These are phyloP conservation scores for Leptomonas pyrrhocoris DNA, from an alignment of 208 protist genomes.

Conservation along the genomic window DNA sequence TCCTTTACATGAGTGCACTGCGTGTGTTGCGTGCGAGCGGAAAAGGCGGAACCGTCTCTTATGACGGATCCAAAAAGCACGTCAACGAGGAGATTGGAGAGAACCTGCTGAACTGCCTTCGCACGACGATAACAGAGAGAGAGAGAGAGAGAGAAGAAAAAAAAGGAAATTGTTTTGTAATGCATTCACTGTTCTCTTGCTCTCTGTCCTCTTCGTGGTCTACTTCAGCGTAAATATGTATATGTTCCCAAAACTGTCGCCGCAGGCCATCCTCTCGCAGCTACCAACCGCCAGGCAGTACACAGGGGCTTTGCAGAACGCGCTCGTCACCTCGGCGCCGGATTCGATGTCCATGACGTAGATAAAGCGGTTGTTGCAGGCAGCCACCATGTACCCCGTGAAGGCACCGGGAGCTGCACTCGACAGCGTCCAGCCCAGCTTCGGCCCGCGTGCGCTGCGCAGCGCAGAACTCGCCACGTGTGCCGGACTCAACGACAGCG, in stretches of 20 bases:
- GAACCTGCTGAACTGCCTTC: no score
- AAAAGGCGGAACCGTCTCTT: no score
- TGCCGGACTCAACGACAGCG: slow-evolving; percentile 51
- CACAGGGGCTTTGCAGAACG: slow-evolving; percentile 87
- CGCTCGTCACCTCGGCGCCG: slow-evolving; percentile 63
- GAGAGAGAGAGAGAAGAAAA: slow-evolving; percentile 5
- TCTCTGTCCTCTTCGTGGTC: background rate
- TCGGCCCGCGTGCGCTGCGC: slow-evolving; percentile 30
- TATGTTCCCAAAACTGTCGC: slow-evolving; percentile 91
- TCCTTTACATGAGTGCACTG: no score
- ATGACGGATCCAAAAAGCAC: no score
- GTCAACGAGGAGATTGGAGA: no score
- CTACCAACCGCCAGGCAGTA: slow-evolving; percentile 82
- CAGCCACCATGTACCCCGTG: slow-evolving; percentile 67
- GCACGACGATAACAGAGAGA: slow-evolving; percentile 13
- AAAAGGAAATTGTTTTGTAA: background rate
- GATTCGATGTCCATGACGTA: slow-evolving; percentile 81
- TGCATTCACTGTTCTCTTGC: background rate
- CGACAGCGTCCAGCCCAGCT: slow-evolving; percentile 80
- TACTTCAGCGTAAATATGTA: slow-evolving; percentile 20
- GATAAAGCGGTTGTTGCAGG: slow-evolving; percentile 86
- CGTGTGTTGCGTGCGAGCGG: no score
- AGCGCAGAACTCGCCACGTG: slow-evolving; percentile 54
- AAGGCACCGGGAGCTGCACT: slow-evolving; percentile 78
- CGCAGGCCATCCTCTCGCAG: slow-evolving; percentile 57